These are phyloP conservation scores for Plasmodium fragile DNA, from an alignment of 169 alveolate species.

Conservation along the genomic window DNA sequence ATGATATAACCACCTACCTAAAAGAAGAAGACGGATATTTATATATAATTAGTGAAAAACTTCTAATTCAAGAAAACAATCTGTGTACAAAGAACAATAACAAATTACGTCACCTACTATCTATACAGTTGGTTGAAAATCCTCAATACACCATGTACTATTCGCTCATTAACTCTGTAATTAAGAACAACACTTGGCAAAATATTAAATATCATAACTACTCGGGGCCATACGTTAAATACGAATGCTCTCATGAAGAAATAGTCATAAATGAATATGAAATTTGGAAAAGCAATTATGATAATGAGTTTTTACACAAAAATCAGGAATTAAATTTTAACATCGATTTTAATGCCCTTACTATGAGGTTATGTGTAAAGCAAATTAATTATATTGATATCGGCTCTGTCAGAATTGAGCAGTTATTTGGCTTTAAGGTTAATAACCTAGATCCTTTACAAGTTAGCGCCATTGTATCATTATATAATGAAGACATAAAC, in stretches of 20 bases:
- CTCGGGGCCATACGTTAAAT: slow-evolving; percentile 48
- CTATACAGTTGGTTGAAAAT: background rate
- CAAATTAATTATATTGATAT: slow-evolving; percentile 40
- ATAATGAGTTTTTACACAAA: slow-evolving; percentile 14
- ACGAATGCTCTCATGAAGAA: slow-evolving; percentile 39
- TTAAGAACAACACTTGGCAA: slow-evolving; percentile 2
- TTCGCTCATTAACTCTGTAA: slow-evolving; percentile 22
- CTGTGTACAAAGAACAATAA: slow-evolving; percentile 23
- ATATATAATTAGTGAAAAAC: slow-evolving; percentile 36
- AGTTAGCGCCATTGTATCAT: slow-evolving; percentile 12
- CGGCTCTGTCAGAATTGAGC: slow-evolving; percentile 46
- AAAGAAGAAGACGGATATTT: slow-evolving; percentile 22
- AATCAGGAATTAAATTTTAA: slow-evolving; percentile 23
- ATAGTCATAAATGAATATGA: slow-evolving; percentile 41
- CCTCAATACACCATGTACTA: slow-evolving; percentile 34
- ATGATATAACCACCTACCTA: background rate
- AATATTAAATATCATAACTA: slow-evolving; percentile 40
- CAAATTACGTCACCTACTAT: slow-evolving; percentile 7
- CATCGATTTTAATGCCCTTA: slow-evolving; percentile 17
- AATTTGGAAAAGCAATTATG: slow-evolving; percentile 15
- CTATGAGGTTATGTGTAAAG: slow-evolving; percentile 63
- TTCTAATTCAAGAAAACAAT: slow-evolving; percentile 25
- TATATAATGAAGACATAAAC: slow-evolving; percentile 30
- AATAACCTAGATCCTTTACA: slow-evolving; percentile 3
- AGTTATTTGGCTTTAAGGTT: slow-evolving; percentile 4